These are phyloP conservation scores for Entomortierella lignicola DNA, from an alignment of 192 early-diverging fungal species.

Conservation along the genomic window DNA sequence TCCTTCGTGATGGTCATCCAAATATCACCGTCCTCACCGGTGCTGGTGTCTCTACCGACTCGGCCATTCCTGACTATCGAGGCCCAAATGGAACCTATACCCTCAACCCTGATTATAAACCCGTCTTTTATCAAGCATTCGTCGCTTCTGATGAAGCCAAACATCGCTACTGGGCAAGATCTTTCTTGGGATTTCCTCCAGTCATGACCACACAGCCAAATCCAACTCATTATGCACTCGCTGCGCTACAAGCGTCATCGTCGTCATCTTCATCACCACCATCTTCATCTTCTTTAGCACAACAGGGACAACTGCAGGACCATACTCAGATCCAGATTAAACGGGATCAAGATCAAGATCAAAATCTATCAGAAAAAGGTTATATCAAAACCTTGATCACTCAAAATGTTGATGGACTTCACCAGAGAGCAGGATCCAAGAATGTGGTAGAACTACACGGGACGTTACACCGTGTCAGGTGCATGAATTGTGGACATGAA, in stretches of 20 bases:
- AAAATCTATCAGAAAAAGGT: neutral
- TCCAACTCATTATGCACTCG: conserved; percentile 71
- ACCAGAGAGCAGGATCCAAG: conserved; percentile 67
- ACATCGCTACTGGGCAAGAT: conserved; percentile 93
- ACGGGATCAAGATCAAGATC: neutral
- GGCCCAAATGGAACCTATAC: conserved; percentile 75
- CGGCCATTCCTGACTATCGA: conserved; percentile 87
- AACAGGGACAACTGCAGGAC: neutral
- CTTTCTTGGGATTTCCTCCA: conserved; percentile 83
- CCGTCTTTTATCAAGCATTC: conserved; percentile 84
- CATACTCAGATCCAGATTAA: neutral
- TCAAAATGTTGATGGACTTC: conserved; percentile 93
- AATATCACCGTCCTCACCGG: conserved; percentile 63
- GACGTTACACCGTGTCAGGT: conserved; percentile 77
- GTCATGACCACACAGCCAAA: conserved; percentile 81
- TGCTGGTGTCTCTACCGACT: conserved; percentile 72
- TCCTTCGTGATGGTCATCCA: conserved; percentile 42
- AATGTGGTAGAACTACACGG: conserved; percentile 90
- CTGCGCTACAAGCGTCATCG: conserved; percentile 58
- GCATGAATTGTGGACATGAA: conserved; percentile 73
- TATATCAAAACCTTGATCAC: conserved; percentile 77
- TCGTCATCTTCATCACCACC: neutral
- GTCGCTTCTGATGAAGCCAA: conserved; percentile 51
- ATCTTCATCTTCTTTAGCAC: no score
- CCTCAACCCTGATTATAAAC: conserved; percentile 79